Base-by-base conservation (phyloP, 1,139 yeast species). In the Saccharomyces hybrid region DNA sequence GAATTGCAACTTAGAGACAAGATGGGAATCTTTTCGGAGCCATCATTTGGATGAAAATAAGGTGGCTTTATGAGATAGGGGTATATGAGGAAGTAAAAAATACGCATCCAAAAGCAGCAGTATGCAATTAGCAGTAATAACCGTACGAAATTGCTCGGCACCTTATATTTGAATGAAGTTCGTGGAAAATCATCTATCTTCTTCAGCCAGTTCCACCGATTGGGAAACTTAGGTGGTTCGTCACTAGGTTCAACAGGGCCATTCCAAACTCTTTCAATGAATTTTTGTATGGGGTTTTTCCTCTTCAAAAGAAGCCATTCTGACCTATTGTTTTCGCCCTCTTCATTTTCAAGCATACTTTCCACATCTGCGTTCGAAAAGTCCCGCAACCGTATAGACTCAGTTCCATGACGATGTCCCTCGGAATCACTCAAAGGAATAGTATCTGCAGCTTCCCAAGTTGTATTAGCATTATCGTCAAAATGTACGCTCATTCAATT, bases 231-330 rank as follows among this genome's bases (percentile, higher is more conserved):
- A 1, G 86, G 84, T 1, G 82, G 78, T 0, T 72, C 73, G 62
- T 84, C 88, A 25, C 58, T 58, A 1, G 82, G 78, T 3, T 62
- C 60, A 2, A 56, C 63, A 0, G 88, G 88, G 0, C 89, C 89
- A 16, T 71, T 52, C 83, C 86, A 79, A 6, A 74, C 28, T 42
- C 58, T 63, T 26, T 60, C 48, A 5, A 64, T 26, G 19, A 63
- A 50, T 23, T 61, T 58, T 25, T 50, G 56, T 3, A 65, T 5
- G 2, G 55, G 54, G 48, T 64, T 76, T 68, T 50, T 74, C 62
- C 58, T 72, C 65, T 62, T 76, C 74, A 56, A 82, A 79, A 62
- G 63, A 38, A 51, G 70, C 70, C 74, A 76, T 51, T 78, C 11
- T 7, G 42, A 16, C 70, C 60, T 73, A 78, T 58, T 55, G 9